Conservation (phyloP, 2,329 filamentous ascomycete species). For the Aotearoamyces nothofagi region DNA sequence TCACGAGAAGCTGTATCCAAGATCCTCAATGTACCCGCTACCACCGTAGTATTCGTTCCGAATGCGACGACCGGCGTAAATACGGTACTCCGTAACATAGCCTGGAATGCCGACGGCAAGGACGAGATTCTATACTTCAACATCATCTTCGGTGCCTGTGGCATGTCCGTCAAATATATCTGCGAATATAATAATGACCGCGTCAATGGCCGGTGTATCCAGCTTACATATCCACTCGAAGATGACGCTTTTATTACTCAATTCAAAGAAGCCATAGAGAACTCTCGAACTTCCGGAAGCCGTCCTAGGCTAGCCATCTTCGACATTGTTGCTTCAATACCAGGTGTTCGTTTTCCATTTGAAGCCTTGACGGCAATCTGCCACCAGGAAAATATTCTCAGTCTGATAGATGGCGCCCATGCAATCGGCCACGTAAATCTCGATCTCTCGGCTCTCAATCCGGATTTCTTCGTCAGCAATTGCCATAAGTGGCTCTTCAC, state of each 20-base stretch:
- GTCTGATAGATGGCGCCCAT: slow-evolving; percentile 73
- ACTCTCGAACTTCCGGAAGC: slow-evolving; percentile 37
- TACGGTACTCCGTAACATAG: slow-evolving; percentile 62
- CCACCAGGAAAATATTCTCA: slow-evolving; percentile 50
- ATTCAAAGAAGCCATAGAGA: slow-evolving; percentile 43
- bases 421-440: slow-evolving; percentile 65
- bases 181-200: slow-evolving; percentile 41
- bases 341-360: slow-evolving; percentile 69
- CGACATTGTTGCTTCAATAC: slow-evolving; percentile 66
- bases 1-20: slow-evolving; percentile 48
- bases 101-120: slow-evolving; percentile 38
- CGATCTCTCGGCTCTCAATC: slow-evolving; percentile 48
- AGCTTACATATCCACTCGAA: slow-evolving; percentile 51
- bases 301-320: slow-evolving; percentile 56
- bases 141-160: slow-evolving; percentile 65
- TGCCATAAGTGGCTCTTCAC: slow-evolving; percentile 83
- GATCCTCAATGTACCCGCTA: slow-evolving; percentile 47
- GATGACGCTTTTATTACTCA: slow-evolving; percentile 48
- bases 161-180: slow-evolving; percentile 57
- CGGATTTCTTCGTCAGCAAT: slow-evolving; percentile 80
- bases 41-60: slow-evolving; percentile 59
- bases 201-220: slow-evolving; percentile 35
- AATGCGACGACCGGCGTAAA: slow-evolving; percentile 74
- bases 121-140: slow-evolving; percentile 71
- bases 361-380: slow-evolving; percentile 50